These are phyloP conservation scores for Cenococcum geophilum DNA, from an alignment of 495 filamentous ascomycete genomes.

Conservation along the genomic window DNA sequence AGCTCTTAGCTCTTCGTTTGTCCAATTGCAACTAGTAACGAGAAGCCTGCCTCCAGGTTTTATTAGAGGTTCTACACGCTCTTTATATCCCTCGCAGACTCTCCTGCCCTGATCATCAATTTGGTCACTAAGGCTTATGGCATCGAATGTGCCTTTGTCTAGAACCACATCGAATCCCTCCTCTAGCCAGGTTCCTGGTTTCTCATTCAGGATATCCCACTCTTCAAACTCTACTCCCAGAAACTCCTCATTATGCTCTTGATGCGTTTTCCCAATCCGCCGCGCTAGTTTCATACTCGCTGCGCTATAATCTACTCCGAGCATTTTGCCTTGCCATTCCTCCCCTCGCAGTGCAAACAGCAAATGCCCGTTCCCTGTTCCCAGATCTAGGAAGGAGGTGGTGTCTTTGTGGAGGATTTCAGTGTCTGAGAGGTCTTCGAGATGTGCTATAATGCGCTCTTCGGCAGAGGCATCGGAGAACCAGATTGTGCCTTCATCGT, in stretches of 20 bases:
- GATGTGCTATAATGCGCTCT: conserved; percentile 52
- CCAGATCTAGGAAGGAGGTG: conserved; percentile 62
- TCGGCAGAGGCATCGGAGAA: conserved; percentile 69
- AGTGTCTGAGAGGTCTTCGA: conserved; percentile 34
- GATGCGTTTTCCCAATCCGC: conserved; percentile 26
- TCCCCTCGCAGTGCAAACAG: conserved; percentile 59
- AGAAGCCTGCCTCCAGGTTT: conserved; percentile 65
- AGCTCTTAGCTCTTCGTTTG: conserved; percentile 69
- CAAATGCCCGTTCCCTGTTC: conserved; percentile 88
- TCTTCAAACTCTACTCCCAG: conserved; percentile 55
- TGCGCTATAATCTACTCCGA: conserved; percentile 83
- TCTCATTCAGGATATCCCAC: conserved; percentile 67
- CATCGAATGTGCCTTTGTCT: conserved; percentile 98
- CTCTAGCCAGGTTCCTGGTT: conserved; percentile 33
- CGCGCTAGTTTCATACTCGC: conserved; percentile 65
- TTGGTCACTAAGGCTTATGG: conserved; percentile 67
- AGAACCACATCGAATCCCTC: conserved; percentile 73
- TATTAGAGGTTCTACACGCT: conserved; percentile 58
- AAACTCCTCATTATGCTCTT: conserved; percentile 13
- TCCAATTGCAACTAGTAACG: conserved; percentile 97
- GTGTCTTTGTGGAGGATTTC: conserved; percentile 16
- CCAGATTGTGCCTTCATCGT: conserved; percentile 66
- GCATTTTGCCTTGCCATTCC: conserved; percentile 54
- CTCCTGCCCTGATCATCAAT: conserved; percentile 47
- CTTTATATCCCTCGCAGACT: conserved; percentile 67